Percentiles rank a stretch among this genome's conserved stretches.
Evolutionary conservation across 192 early-diverging fungal species (phyloP).

Genomic region (Backusella sp.): DNA sequence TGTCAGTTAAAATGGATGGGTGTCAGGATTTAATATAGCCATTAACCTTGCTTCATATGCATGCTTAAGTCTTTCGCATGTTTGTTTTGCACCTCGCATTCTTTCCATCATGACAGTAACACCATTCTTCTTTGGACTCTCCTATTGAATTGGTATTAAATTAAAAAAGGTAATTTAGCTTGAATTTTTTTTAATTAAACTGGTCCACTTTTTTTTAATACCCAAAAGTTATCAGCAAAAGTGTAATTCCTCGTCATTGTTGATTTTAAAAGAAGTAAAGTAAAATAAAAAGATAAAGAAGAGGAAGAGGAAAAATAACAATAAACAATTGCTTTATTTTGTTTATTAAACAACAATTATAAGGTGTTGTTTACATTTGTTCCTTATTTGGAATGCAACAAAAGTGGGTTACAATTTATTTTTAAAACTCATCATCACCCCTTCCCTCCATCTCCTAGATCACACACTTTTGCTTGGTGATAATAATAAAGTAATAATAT

Average conservation of each 20-base stretch:
- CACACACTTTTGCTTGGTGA: background rate
- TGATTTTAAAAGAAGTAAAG: background rate
- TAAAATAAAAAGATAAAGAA: background rate
- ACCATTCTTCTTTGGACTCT: constrained; percentile 14
- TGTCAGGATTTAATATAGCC: background rate
- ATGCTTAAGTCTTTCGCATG: constrained; percentile 13
- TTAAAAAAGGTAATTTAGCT: background rate
- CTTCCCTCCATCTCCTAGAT: background rate
- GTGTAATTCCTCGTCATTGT: background rate
- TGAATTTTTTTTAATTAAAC: background rate
- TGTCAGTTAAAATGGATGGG: too few species aligned
- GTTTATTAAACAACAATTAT: background rate
- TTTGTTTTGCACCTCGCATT: constrained; percentile 21
- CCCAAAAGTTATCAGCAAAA: constrained; percentile 26
- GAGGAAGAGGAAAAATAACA: background rate
- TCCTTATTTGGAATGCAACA: background rate
- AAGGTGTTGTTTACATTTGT: background rate
- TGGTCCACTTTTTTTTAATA: background rate
- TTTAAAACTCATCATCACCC: background rate
- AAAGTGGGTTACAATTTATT: background rate
- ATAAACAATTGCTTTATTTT: background rate
- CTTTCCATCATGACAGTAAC: constrained; percentile 9
- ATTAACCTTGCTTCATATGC: constrained; percentile 20
- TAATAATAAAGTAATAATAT: background rate
- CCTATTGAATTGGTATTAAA: background rate